phyloP scores from a whole-genome alignment of 768 basidiomycete species.

The Pluteus cervinus region DNA sequence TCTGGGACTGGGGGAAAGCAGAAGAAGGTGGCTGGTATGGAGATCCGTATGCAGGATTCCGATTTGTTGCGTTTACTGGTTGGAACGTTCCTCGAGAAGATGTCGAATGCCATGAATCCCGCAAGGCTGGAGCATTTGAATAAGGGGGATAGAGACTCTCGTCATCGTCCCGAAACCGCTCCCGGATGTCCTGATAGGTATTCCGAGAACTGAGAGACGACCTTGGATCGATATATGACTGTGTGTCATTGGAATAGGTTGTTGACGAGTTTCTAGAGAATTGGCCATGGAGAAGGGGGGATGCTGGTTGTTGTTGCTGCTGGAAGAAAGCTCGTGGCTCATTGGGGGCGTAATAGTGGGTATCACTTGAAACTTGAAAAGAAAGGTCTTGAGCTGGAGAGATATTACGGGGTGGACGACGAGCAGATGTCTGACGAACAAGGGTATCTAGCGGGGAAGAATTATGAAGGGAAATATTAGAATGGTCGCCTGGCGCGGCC shows the following conservation, averaged over 20 bases:
- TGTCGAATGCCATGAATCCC: constrained; percentile 36
- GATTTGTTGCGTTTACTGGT: constrained; percentile 3
- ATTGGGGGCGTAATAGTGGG: background rate
- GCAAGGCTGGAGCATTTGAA: constrained; percentile 21
- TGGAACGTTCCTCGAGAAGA: constrained; percentile 10
- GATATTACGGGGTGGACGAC: constrained; percentile 6
- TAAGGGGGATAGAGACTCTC: constrained; percentile 37
- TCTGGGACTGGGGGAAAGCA: constrained; percentile 14
- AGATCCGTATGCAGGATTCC: constrained; percentile 2
- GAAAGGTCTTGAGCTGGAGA: background rate
- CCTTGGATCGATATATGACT: constrained; percentile 27
- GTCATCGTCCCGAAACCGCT: constrained; percentile 28
- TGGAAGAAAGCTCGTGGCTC: constrained; percentile 3
- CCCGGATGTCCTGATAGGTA: constrained; percentile 23
- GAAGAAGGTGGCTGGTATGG: constrained; percentile 8
- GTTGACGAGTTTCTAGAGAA: constrained; percentile 41
- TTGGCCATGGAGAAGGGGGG: constrained; percentile 42
- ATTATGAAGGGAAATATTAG: too few species aligned
- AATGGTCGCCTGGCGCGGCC: too few species aligned
- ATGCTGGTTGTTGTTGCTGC: constrained; percentile 19
- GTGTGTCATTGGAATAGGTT: constrained; percentile 28
- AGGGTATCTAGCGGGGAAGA: constrained; percentile 62
- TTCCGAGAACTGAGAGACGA: constrained; percentile 21
- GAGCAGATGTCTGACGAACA: constrained; percentile 47
- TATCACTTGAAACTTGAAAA: background rate